These are phyloP conservation scores for Sporothrix pallida DNA, from an alignment of 2,329 filamentous ascomycete species.

Conservation along the genomic window DNA sequence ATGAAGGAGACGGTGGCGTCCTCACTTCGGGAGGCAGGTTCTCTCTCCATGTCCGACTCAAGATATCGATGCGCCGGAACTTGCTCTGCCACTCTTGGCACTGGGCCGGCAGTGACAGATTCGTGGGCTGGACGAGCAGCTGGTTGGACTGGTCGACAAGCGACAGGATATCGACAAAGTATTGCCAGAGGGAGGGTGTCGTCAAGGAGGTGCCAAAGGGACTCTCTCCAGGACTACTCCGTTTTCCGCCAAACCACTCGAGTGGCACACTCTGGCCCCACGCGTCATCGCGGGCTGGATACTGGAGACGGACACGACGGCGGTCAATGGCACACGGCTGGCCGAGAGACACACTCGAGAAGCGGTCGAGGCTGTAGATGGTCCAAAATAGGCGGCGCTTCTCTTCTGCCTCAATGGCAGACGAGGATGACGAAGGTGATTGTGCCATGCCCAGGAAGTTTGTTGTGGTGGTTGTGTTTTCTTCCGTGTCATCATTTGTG, in stretches of 20 bases:
- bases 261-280: conserved; percentile 30
- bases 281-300: conserved; percentile 31
- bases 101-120: conserved; percentile 32
- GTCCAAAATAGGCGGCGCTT: conserved; percentile 37
- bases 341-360: conserved; percentile 34
- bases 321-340: conserved; percentile 34
- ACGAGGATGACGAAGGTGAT: neutral
- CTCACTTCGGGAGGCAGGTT: conserved; percentile 31
- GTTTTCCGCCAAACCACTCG: conserved; percentile 30
- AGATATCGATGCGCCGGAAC: conserved; percentile 33
- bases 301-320: conserved; percentile 32
- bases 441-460: no score
- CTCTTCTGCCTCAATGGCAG: conserved; percentile 33
- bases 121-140: conserved; percentile 35
- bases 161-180: conserved; percentile 33
- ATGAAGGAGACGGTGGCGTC: neutral
- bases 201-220: neutral
- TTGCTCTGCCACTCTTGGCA: conserved; percentile 37
- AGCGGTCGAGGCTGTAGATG: conserved; percentile 36
- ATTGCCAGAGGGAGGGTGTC: conserved; percentile 32
- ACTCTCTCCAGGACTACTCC: neutral
- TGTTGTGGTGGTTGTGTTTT: neutral
- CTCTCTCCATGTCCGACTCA: conserved; percentile 31
- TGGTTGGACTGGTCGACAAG: conserved; percentile 35
- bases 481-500: conserved; percentile 24